Base-by-base conservation (phyloP, 2,329 filamentous ascomycete species). In the Dichotomopilus funicola region DNA sequence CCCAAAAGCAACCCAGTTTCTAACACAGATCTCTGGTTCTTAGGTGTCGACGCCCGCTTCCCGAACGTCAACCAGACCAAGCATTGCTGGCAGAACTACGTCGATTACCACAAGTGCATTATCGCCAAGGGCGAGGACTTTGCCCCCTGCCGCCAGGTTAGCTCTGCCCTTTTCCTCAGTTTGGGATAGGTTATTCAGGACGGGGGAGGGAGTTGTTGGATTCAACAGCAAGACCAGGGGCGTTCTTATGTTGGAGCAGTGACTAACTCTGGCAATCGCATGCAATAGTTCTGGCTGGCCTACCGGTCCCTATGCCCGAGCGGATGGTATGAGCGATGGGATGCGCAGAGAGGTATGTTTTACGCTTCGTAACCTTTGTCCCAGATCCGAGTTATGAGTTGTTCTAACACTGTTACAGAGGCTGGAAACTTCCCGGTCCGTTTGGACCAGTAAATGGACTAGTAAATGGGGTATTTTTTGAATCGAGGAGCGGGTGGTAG, bases 61-160 rank as follows among this genome's bases (percentile, higher is more conserved):
- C 94, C 94, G 71, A 96, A 99, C 82, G 80, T 85, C 81, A 99
- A 99, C 81, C 89, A 94, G 80, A 88, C 91, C 78, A 96, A 96
- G 88, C 91, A 99, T 85, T 99, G 94, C 89, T 99, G 94, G 94
- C 95, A 99, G 77, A 99, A 99, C 85, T 99, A 99, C 79, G 94
- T 99, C 80, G 94, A 99, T 78, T 97, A 99, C 83, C 89, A 99
- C 86, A 99, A 99, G 85, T 99, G 94, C 82, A 91, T 96, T 76
- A 80, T 87, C 72, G 92, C 91, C 78, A 97, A 97, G 85, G 92
- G 92, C 76, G 92, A 97, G 81, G 91, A 96, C 72, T 97, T 97
- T 75, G 87, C 89, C 68, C 92, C 92, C 64, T 97, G 92, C 88
- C 87, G 86, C 71, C 91, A 96, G 87, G 91, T 96, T 86, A 64